A percentile compares a stretch with the other conserved stretches of the same genome.
Evolutionary conservation across 163 green algal genomes (phyloP).

Genomic region (Volvox carteri): DNA sequence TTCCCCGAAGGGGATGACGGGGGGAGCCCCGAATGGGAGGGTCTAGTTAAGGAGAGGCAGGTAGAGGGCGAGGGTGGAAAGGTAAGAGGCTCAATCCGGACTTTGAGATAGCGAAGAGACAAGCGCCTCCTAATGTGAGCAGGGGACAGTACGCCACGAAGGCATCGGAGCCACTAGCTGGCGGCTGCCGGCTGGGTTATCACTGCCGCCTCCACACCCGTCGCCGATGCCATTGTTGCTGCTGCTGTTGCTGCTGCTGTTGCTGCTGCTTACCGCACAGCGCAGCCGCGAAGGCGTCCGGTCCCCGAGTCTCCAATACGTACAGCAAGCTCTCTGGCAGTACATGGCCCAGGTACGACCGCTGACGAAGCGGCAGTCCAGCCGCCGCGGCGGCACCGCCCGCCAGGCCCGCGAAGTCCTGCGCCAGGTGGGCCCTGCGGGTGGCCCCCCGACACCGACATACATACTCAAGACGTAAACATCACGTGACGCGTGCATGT

Average conservation of each 20-base stretch:
- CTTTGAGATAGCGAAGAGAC: not conserved
- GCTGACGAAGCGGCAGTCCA: conserved; percentile 73
- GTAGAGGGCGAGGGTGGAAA: not conserved
- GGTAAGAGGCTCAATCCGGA: not conserved
- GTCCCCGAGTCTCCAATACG: conserved; percentile 79
- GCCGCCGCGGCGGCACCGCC: not conserved
- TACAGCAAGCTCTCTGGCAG: conserved; percentile 93
- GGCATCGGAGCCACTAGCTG: too few relatives aligned
- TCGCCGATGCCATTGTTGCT: not conserved
- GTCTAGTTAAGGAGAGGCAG: too few relatives aligned
- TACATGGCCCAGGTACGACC: conserved; percentile 86
- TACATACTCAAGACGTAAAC: too few relatives aligned
- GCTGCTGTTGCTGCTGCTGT: too few relatives aligned
- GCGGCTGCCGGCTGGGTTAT: too few relatives aligned
- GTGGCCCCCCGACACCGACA: too few relatives aligned
- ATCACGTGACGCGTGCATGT: too few relatives aligned
- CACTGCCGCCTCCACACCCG: too few relatives aligned
- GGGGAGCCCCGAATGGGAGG: not conserved
- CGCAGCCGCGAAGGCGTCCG: conserved; percentile 69
- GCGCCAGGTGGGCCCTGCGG: conserved; percentile 33
- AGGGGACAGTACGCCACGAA: too few relatives aligned
- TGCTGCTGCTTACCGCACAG: conserved; percentile 40
- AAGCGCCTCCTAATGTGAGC: not conserved
- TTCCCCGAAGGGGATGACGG: not conserved
- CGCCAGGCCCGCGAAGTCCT: conserved; percentile 36